Base-by-base conservation (phyloP, 441 rosid genomes). In the Pelargonium fulgidum region DNA sequence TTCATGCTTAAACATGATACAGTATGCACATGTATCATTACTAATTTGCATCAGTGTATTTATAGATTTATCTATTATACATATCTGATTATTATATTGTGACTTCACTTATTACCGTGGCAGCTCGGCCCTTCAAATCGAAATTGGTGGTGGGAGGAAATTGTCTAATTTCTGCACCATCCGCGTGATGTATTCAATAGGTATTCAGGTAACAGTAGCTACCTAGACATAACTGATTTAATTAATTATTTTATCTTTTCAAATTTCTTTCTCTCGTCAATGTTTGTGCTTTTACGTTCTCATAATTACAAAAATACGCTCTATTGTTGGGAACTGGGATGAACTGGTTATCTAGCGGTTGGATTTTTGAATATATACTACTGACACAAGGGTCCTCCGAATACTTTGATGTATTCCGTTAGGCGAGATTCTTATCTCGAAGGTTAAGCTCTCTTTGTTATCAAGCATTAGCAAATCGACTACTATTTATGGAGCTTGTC, bases 121-220 rank as follows among this genome's bases (percentile, higher is more conserved):
- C 88, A 95, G 98, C 80, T 74, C 85, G 77, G 85, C 89, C 70
- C 79, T 95, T 75, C 96, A 92, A 87, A 65, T 95, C 78, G 99
- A 92, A 81, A 74, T 90, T 69, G 99, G 99, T 61, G 98, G 96
- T 62, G 96, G 98, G 74, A 83, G 99, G 76, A 92, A 95, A 83
- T 62, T 95, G 71, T 92, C 98, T 7, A 87, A 87, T 72, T 90
- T 92, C 81, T 88, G 96, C 80, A 85, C 92, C 12, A 80, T 90
- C 65, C 89, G 98, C 75, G 81, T 82, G 85, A 68, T 88, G 81
- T 95, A 88, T 78, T 76, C 86, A 71, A 73, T 95, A 65, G 99
- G 99, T 77, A 77, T 95, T 76, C 91, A 86, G 98, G 99, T 94
- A 80, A 58, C 12, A 47, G 36, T 9, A 67, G 66, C 66, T 39